Conservation (phyloP, 768 basidiomycete species). For the Suillus variegatus region DNA sequence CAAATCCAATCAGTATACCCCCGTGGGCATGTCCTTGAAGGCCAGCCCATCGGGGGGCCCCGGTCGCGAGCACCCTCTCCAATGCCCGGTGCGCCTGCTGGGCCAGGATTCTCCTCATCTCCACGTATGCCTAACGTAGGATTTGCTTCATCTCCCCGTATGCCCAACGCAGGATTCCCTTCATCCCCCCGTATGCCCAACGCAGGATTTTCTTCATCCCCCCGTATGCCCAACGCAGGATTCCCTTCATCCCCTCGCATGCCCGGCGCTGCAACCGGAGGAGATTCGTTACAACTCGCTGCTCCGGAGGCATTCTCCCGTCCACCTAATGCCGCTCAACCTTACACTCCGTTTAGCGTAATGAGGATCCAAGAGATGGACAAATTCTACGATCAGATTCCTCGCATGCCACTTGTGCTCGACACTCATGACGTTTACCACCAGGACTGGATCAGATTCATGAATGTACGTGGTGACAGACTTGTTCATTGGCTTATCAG, state of each 20-base stretch:
- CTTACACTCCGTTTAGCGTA: slow-evolving; percentile 68
- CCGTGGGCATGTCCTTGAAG: slow-evolving; percentile 56
- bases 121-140: slow-evolving; percentile 30
- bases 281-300: slow-evolving; percentile 44
- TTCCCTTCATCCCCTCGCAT: slow-evolving; percentile 35
- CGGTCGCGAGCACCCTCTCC: slow-evolving; percentile 53
- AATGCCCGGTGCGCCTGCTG: slow-evolving; percentile 45
- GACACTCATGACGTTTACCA: slow-evolving; percentile 75
- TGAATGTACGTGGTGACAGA: slow-evolving; percentile 52
- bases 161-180: slow-evolving; percentile 26
- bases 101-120: slow-evolving; percentile 28
- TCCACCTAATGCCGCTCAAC: slow-evolving; percentile 63
- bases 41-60: slow-evolving; percentile 41
- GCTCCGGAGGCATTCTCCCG: slow-evolving; percentile 77
- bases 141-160: slow-evolving; percentile 33
- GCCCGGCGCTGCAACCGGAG: slow-evolving; percentile 16
- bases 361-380: slow-evolving; percentile 82
- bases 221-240: slow-evolving; percentile 26
- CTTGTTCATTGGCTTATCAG: not conserved
- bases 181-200: slow-evolving; percentile 31
- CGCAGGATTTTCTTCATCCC: slow-evolving; percentile 28
- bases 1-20: slow-evolving; percentile 46
- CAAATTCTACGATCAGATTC: slow-evolving; percentile 62
- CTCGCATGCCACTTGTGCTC: slow-evolving; percentile 73
- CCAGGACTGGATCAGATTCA: slow-evolving; percentile 80